phyloP scores from a whole-genome alignment of 768 basidiomycete genomes.

The Dioszegia crocea region DNA sequence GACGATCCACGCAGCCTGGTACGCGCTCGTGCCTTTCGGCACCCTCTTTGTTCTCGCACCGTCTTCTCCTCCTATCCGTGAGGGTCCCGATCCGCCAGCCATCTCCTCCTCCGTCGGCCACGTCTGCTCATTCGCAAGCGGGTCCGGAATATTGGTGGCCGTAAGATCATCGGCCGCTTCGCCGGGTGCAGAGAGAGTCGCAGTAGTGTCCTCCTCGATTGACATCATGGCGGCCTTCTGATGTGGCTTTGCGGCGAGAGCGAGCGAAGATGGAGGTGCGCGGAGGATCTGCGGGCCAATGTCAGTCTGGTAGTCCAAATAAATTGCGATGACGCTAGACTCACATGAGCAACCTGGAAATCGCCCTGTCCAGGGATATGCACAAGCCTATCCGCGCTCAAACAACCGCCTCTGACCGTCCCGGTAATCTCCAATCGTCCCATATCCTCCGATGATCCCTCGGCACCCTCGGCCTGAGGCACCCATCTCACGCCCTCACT shows the following conservation, averaged over 20 bases:
- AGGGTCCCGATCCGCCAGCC: slow-evolving; percentile 52
- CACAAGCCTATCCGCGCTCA: slow-evolving; percentile 78
- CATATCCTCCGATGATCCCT: slow-evolving; percentile 52
- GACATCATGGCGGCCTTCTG: slow-evolving; percentile 42
- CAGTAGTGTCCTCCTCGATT: slow-evolving; percentile 49
- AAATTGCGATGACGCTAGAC: slow-evolving; percentile 35
- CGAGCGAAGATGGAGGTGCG: slow-evolving; percentile 54
- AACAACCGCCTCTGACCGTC: slow-evolving; percentile 68
- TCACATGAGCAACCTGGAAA: slow-evolving; percentile 74
- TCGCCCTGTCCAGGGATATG: slow-evolving; percentile 87
- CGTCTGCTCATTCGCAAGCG: slow-evolving; percentile 90
- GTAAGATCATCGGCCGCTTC: slow-evolving; percentile 74
- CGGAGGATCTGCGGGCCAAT: slow-evolving; percentile 63
- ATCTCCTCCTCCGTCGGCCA: slow-evolving; percentile 99
- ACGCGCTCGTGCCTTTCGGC: slow-evolving; percentile 93
- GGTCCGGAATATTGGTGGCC: slow-evolving; percentile 81
- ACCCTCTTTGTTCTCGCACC: slow-evolving; percentile 74
- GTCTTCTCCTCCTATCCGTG: slow-evolving; percentile 56
- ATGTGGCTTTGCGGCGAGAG: slow-evolving; percentile 22
- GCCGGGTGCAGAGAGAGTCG: slow-evolving; percentile 60
- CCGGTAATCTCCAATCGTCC: slow-evolving; percentile 72
- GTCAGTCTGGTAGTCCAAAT: not conserved
- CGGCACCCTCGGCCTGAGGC: slow-evolving; percentile 46
- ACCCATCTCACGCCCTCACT: slow-evolving; percentile 52
- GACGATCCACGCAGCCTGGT: slow-evolving; percentile 94